phyloP scores from a whole-genome alignment of 768 basidiomycete species.

The Tricholoma matsutake region DNA sequence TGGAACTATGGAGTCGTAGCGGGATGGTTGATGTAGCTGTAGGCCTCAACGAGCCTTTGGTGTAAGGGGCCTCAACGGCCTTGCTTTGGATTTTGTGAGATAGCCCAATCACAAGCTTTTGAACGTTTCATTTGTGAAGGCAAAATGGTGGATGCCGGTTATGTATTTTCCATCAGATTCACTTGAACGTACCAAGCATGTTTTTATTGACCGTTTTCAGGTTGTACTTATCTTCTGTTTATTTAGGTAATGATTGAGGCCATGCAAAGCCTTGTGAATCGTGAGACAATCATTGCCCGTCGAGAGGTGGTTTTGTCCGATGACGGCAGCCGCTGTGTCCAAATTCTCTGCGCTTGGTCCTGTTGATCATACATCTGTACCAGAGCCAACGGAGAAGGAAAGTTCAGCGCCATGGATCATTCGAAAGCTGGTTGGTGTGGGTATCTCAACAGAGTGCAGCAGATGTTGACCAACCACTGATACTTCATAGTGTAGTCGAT shows the following conservation, averaged over 20 bases:
- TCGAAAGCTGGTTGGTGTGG: constrained; percentile 60
- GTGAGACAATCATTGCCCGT: background rate
- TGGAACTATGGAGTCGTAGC: background rate
- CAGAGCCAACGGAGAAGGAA: constrained; percentile 29
- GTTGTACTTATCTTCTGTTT: too few relatives aligned
- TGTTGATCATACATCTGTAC: too few relatives aligned
- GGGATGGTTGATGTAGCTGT: constrained; percentile 7
- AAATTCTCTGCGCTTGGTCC: too few relatives aligned
- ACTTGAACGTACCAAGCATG: too few relatives aligned
- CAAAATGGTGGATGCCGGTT: too few relatives aligned
- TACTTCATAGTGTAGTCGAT: constrained; percentile 41
- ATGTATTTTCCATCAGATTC: too few relatives aligned
- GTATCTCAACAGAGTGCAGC: constrained; percentile 17
- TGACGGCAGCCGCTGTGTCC: too few relatives aligned
- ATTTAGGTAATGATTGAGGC: too few relatives aligned
- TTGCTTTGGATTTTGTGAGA: constrained; percentile 7
- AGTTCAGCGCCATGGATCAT: constrained; percentile 61
- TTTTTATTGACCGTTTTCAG: too few relatives aligned
- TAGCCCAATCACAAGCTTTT: background rate
- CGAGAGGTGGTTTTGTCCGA: too few relatives aligned
- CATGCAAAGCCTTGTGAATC: too few relatives aligned
- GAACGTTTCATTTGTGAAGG: too few relatives aligned
- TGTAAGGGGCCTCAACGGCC: constrained; percentile 4
- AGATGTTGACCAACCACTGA: background rate
- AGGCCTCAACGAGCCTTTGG: constrained; percentile 59